Percentiles rank a stretch among this genome's conserved stretches.
phyloP scores from a whole-genome alignment of 495 filamentous ascomycete species.

The Aspergillus bridgeri region DNA sequence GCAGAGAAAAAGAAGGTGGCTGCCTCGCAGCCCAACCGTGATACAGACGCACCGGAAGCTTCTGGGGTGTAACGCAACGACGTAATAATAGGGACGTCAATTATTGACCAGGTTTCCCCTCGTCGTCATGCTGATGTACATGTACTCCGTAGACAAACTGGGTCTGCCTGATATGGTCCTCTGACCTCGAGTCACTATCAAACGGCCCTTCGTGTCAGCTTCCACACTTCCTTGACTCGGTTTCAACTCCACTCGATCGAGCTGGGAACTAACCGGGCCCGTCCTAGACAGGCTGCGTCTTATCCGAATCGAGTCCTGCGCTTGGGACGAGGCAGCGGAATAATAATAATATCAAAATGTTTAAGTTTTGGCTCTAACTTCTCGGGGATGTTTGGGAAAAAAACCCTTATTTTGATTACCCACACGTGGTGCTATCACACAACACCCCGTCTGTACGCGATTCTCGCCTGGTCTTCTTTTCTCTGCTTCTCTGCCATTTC shows the following conservation, averaged over 20 bases:
- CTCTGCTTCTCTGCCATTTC: conserved; percentile 10
- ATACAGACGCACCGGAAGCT: background rate
- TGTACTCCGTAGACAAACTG: background rate
- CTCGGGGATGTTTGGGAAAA: conserved; percentile 20
- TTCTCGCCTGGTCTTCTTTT: conserved; percentile 13
- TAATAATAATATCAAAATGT: conserved; percentile 21
- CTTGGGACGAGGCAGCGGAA: conserved; percentile 17
- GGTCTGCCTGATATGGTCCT: background rate
- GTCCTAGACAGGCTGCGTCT: conserved; percentile 12
- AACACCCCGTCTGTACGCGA: conserved; percentile 7
- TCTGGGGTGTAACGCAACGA: background rate
- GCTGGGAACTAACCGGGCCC: background rate
- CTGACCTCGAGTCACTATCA: conserved; percentile 9
- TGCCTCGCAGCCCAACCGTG: background rate
- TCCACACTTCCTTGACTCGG: conserved; percentile 20
- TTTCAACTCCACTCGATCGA: background rate
- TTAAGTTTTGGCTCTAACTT: conserved; percentile 22
- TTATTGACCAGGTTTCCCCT: background rate
- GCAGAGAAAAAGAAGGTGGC: background rate
- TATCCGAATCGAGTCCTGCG: conserved; percentile 6
- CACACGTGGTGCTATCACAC: conserved; percentile 15
- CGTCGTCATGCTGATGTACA: background rate
- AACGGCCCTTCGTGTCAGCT: conserved; percentile 18
- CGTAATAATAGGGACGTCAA: background rate
- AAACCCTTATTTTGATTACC: conserved; percentile 23